A percentile compares a stretch with the other conserved stretches of the same genome.
phyloP scores from a whole-genome alignment of 108 stramenopile species.

The Epithemia pelagica region DNA sequence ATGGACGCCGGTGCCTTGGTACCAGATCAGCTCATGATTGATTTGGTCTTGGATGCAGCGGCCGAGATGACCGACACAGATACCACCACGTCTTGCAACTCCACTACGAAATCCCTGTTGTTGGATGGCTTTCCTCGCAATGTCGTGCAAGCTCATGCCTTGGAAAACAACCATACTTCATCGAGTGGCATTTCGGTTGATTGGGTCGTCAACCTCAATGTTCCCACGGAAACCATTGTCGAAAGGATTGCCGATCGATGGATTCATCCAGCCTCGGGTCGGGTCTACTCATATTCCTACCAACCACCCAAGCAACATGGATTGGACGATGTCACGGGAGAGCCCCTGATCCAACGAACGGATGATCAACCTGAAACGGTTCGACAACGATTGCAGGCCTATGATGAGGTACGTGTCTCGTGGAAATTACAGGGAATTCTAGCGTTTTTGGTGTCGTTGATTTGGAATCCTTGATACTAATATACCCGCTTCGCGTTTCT shows the following conservation, averaged over 20 bases:
- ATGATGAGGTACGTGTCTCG: conserved; percentile 57
- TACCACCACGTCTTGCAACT: not conserved
- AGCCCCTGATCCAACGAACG: conserved; percentile 87
- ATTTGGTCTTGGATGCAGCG: conserved; percentile 81
- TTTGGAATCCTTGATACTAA: no score
- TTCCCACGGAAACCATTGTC: conserved; percentile 93
- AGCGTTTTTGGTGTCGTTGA: no score
- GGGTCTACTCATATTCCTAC: conserved; percentile 95
- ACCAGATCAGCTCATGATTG: conserved; percentile 88
- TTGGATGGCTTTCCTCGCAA: conserved; percentile 97
- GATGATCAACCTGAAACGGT: conserved; percentile 94
- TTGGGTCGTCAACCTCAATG: conserved; percentile 88
- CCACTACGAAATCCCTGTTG: conserved; percentile 41
- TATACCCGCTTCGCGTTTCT: no score
- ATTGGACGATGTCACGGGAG: conserved; percentile 91
- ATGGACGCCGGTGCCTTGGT: conserved; percentile 87
- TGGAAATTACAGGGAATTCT: no score
- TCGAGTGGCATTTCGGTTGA: conserved; percentile 72
- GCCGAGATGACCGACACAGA: conserved; percentile 12
- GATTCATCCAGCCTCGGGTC: conserved; percentile 91
- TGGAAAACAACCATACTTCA: no score
- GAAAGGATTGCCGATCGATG: conserved; percentile 88
- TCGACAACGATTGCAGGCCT: conserved; percentile 77
- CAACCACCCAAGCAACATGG: conserved; percentile 90
- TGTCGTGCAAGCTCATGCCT: conserved; percentile 82